phyloP scores from a whole-genome alignment of 768 basidiomycete species.

The Naganishia friedmannii region DNA sequence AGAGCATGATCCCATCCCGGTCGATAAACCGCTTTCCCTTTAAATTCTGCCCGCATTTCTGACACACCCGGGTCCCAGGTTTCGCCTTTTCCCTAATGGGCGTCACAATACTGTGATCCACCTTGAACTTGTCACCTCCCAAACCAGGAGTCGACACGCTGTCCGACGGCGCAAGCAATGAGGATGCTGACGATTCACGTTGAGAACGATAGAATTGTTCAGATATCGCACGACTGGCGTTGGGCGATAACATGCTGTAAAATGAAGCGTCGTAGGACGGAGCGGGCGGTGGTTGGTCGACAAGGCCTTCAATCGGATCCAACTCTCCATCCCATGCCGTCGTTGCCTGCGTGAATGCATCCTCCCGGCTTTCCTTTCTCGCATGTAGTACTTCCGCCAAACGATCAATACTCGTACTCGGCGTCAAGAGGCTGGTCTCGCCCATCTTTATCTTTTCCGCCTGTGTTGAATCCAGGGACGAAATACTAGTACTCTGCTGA shows the following conservation, averaged over 20 bases:
- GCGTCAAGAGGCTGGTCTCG: constrained; percentile 26
- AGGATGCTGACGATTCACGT: constrained; percentile 14
- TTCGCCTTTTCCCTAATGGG: background rate
- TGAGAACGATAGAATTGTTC: constrained; percentile 4
- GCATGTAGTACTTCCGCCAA: constrained; percentile 1
- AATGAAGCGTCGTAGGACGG: background rate
- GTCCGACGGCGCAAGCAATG: constrained; percentile 27
- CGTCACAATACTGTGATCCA: background rate
- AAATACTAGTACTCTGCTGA: constrained; percentile 4
- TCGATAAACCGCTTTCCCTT: constrained; percentile 74
- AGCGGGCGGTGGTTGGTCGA: constrained; percentile 6
- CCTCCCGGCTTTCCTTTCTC: background rate
- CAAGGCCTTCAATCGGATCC: constrained; percentile 23
- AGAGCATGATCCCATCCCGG: constrained; percentile 74
- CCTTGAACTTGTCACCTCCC: background rate
- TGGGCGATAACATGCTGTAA: constrained; percentile 13
- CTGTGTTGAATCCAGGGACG: constrained; percentile 22
- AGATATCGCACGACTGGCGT: constrained; percentile 3
- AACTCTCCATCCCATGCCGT: background rate
- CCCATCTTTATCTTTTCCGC: constrained; percentile 23
- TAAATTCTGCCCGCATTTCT: constrained; percentile 67
- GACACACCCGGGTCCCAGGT: constrained; percentile 55
- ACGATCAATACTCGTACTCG: constrained; percentile 29
- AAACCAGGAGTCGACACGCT: constrained; percentile 56
- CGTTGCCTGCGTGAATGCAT: background rate